Conservation (phyloP, 495 filamentous ascomycete species). For the Penicillium diatomitis region DNA sequence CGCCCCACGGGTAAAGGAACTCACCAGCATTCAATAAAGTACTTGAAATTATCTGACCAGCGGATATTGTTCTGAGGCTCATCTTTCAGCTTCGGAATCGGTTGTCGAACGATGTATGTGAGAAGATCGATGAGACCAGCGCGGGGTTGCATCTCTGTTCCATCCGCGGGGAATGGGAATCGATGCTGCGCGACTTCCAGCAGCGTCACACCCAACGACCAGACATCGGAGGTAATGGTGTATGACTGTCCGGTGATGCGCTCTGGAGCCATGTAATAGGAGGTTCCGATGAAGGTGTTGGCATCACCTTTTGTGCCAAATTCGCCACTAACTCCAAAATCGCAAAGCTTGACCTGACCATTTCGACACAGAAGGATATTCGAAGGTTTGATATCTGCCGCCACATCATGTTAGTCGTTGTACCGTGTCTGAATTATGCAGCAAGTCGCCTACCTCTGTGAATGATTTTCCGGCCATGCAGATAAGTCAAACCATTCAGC, state of each 20-base stretch:
- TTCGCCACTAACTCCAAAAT: constrained; percentile 95
- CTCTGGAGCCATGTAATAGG: constrained; percentile 98
- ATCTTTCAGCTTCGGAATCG: constrained; percentile 92
- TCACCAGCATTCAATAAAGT: constrained; percentile 99
- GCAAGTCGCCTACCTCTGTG: constrained; percentile 55
- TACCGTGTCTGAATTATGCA: not conserved
- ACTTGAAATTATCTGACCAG: constrained; percentile 96
- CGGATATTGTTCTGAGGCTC: constrained; percentile 71
- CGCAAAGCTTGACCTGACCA: constrained; percentile 93
- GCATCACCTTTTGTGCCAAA: constrained; percentile 98
- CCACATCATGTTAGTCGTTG: not conserved
- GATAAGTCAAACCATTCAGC: constrained; percentile 85
- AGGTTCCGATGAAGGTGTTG: constrained; percentile 97
- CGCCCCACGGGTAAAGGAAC: constrained; percentile 24
- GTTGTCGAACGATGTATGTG: constrained; percentile 93
- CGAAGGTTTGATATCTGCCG: constrained; percentile 85
- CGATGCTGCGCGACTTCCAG: constrained; percentile 96
- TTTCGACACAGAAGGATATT: constrained; percentile 91
- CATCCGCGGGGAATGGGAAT: constrained; percentile 95
- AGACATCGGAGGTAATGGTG: constrained; percentile 97
- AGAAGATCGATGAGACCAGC: constrained; percentile 90
- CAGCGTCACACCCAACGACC: constrained; percentile 91
- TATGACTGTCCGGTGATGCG: constrained; percentile 95
- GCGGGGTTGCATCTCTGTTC: constrained; percentile 79
- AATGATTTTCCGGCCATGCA: constrained; percentile 95